Base-by-base conservation (phyloP, 352 stramenopile genomes). In the Pelagophyceae sp. region DNA sequence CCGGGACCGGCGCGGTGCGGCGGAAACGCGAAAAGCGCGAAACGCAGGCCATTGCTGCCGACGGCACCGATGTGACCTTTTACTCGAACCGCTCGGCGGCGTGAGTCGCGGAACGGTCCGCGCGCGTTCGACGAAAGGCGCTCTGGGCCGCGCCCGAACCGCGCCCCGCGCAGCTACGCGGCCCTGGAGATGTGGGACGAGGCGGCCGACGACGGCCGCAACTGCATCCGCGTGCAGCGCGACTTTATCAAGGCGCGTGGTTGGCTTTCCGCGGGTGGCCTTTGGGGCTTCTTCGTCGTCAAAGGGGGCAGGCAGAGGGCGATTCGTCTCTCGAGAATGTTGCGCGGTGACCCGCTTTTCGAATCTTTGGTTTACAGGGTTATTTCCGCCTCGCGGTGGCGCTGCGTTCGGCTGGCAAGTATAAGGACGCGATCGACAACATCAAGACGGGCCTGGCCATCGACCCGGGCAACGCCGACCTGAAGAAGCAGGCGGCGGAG, bases 201-300 rank as follows among this genome's bases (percentile, higher is more conserved):
- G 76, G 94, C 94, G 71, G 91, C 87, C 17, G 84, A 89, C 5
- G 93, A 96, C 72, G 90, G 86, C 37, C 88, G 88, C 40, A 84
- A 90, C 69, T 98, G 94, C 81, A 93, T 97, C 72, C 83, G 90
- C 72, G 76, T 96, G 6, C 95, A 98, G 80, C 90, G 91, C 20
- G 85, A 90, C 75, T 98, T 98, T 78, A 91, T 98, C 78, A 98
- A 98, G 82, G n/a, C n/a, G n/a, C n/a, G n/a, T n/a, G n/a, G n/a
- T n/a, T n/a, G n/a, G n/a, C n/a, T n/a, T n/a, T n/a, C n/a, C n/a
- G n/a, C n/a, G n/a, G n/a, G n/a, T n/a, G n/a, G n/a, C n/a, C n/a
- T n/a, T n/a, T n/a, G n/a, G n/a, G n/a, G n/a, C n/a, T n/a, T n/a
- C n/a, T n/a, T n/a, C n/a, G n/a, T n/a, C n/a, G n/a, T n/a, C n/a